phyloP scores from a whole-genome alignment of 1,284 basidiomycete genomes.

The Termitomyces sp. region DNA sequence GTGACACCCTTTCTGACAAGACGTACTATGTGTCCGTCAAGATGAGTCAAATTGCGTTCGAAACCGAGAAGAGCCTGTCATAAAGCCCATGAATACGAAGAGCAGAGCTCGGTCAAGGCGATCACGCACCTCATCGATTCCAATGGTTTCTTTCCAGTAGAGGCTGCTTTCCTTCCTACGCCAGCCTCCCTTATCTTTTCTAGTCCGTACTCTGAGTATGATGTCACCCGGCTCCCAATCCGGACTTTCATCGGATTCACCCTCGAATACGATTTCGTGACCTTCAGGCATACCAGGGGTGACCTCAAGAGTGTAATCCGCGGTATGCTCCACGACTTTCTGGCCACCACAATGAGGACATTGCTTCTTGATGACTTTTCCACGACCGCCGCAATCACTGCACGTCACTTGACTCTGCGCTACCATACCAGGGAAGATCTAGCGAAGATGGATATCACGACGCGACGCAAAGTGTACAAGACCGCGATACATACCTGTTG shows the following conservation, averaged over 20 bases:
- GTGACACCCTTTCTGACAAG: conserved; percentile 76
- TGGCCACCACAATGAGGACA: conserved; percentile 82
- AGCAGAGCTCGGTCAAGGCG: not conserved
- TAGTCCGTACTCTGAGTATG: conserved; percentile 75
- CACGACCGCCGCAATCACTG: conserved; percentile 78
- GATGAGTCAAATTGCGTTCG: conserved; percentile 80
- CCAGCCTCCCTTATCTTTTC: conserved; percentile 74
- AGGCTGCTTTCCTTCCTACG: conserved; percentile 83
- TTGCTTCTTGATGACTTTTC: conserved; percentile 67
- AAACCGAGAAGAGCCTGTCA: conserved; percentile 75
- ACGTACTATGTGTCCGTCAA: conserved; percentile 81
- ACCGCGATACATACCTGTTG: conserved; percentile 53
- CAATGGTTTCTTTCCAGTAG: conserved; percentile 87
- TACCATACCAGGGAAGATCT: conserved; percentile 94
- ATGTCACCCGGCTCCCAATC: conserved; percentile 94
- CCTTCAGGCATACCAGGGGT: conserved; percentile 88
- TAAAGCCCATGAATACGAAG: conserved; percentile 3
- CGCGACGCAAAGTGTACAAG: conserved; percentile 14
- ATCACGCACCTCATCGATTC: conserved; percentile 77
- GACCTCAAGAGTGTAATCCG: conserved; percentile 78
- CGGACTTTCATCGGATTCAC: conserved; percentile 89
- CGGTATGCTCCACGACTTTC: conserved; percentile 80
- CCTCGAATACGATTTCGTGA: conserved; percentile 86
- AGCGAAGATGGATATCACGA: not conserved
- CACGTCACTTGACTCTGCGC: conserved; percentile 78